phyloP scores from a whole-genome alignment of 2,329 filamentous ascomycete genomes.

The Alternaria tenuissima region DNA sequence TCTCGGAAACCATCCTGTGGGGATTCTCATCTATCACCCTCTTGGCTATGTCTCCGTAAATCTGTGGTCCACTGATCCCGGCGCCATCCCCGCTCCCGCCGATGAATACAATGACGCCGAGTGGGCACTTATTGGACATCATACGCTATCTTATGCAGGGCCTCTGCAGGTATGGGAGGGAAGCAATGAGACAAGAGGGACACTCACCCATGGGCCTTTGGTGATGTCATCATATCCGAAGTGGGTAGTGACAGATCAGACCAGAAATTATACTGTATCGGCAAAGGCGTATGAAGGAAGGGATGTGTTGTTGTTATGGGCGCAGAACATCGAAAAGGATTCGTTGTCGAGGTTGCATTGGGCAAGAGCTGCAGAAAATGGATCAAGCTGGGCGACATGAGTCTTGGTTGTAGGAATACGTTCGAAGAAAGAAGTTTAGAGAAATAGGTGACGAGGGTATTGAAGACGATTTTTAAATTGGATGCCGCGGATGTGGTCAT shows the following conservation, averaged over 20 bases:
- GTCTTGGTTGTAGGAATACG: background rate
- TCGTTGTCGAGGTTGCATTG: background rate
- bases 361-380: background rate
- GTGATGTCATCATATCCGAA: constrained; percentile 16
- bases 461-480: constrained; percentile 6
- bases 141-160: constrained; percentile 21
- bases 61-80: background rate
- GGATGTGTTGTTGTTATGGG: constrained; percentile 19
- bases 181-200: constrained; percentile 21
- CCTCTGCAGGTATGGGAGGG: constrained; percentile 5
- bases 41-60: background rate
- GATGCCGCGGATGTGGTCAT: background rate
- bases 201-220: constrained; percentile 28
- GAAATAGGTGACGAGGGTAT: background rate
- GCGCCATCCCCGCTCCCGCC: constrained; percentile 5
- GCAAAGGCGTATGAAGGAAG: constrained; percentile 5
- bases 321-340: constrained; percentile 1
- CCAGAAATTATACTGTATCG: constrained; percentile 23
- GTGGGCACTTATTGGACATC: constrained; percentile 16
- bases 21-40: background rate
- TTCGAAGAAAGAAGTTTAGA: background rate
- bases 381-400: background rate
- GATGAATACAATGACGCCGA: constrained; percentile 15
- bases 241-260: constrained; percentile 18
- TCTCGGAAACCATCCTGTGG: background rate